phyloP scores from a whole-genome alignment of 176 grass and related monocot species.

The Eleusine indica region DNA sequence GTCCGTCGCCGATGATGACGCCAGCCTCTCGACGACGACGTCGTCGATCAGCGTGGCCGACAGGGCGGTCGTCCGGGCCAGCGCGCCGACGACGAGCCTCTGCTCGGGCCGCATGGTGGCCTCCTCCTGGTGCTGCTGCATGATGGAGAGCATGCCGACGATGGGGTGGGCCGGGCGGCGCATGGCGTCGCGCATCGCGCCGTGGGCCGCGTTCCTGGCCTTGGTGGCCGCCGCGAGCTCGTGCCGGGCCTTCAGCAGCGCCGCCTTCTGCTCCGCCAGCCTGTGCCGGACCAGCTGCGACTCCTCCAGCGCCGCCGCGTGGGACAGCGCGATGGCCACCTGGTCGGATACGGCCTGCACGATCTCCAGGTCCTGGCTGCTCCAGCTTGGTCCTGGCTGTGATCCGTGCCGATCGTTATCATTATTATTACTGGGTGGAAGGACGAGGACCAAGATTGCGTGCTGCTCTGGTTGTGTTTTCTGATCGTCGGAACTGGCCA shows the following conservation, averaged over 20 bases:
- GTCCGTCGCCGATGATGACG: not conserved
- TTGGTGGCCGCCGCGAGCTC: slow-evolving; percentile 54
- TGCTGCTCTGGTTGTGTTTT: not conserved
- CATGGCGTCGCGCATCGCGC: slow-evolving; percentile 61
- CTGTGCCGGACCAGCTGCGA: slow-evolving; percentile 32
- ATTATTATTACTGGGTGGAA: not conserved
- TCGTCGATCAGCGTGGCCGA: slow-evolving; percentile 57
- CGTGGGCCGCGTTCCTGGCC: slow-evolving; percentile 57
- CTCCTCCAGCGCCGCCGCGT: slow-evolving; percentile 54
- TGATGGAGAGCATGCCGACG: slow-evolving; percentile 66
- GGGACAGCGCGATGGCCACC: slow-evolving; percentile 55
- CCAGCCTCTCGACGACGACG: slow-evolving; percentile 39
- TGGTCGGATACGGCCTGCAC: slow-evolving; percentile 58
- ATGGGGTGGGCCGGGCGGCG: slow-evolving; percentile 62
- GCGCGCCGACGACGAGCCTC: slow-evolving; percentile 58
- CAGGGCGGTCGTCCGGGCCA: slow-evolving; percentile 51
- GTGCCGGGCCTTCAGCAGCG: slow-evolving; percentile 50
- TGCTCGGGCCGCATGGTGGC: slow-evolving; percentile 52
- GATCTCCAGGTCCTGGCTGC: slow-evolving; percentile 54
- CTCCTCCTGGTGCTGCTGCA: slow-evolving; percentile 31
- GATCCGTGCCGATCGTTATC: too few species aligned
- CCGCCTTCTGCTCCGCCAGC: slow-evolving; percentile 46
- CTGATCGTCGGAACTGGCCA: slow-evolving; percentile 39
- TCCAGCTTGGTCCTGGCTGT: not conserved
- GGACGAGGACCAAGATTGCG: slow-evolving; percentile 54